Conservation (phyloP, 2,329 filamentous ascomycete species). For the Talaromyces marneffei region DNA sequence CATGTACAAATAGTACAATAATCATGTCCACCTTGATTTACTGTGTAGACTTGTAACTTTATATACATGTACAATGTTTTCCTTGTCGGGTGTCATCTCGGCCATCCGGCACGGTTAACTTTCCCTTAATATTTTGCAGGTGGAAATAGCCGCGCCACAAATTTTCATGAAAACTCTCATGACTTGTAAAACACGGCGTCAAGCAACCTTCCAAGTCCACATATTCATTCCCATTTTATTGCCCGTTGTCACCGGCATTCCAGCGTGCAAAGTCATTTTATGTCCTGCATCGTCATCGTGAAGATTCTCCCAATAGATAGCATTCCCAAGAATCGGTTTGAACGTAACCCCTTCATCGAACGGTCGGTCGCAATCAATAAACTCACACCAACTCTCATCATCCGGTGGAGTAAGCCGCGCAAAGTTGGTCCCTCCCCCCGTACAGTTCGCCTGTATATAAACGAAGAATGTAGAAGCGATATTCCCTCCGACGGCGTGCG, state of each 20-base stretch:
- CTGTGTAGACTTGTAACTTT: neutral
- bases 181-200: neutral
- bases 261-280: conserved; percentile 43
- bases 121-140: neutral
- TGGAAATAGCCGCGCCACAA: neutral
- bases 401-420: conserved; percentile 38
- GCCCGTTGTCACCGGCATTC: conserved; percentile 43
- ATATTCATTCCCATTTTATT: conserved; percentile 51
- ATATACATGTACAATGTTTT: neutral
- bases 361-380: conserved; percentile 46
- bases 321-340: conserved; percentile 44
- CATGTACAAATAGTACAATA: neutral
- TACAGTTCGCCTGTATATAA: conserved; percentile 40
- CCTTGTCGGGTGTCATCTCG: neutral
- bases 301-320: conserved; percentile 48
- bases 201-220: conserved; percentile 34
- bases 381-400: conserved; percentile 38
- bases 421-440: conserved; percentile 48
- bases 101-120: neutral
- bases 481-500: conserved; percentile 40
- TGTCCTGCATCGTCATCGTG: conserved; percentile 37
- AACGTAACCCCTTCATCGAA: conserved; percentile 47
- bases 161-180: neutral
- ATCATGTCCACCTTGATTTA: neutral
- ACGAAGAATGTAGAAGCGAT: conserved; percentile 46